Evolutionary conservation across 306 rosid species (phyloP).

Genomic region (Vachellia pachyceras): DNA sequence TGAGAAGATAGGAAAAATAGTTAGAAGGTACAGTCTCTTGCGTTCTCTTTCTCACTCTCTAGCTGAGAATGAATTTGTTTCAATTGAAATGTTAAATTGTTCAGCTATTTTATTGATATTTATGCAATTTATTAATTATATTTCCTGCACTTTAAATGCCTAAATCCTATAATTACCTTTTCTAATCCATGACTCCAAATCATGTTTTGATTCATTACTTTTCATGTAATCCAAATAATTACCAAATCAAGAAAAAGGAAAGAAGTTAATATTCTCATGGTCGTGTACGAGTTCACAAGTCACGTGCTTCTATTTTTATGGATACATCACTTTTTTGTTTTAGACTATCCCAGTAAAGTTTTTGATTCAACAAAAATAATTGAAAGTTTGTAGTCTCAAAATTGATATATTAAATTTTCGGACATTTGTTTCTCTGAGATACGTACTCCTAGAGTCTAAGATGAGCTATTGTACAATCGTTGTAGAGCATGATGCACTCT

Average conservation of each 20-base stretch:
- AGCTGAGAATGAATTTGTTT: neutral
- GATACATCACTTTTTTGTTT: neutral
- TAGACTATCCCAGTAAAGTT: neutral
- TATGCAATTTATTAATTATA: neutral
- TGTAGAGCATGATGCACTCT: neutral
- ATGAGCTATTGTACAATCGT: neutral
- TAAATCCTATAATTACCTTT: neutral
- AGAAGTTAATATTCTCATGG: neutral
- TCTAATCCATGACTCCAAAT: neutral
- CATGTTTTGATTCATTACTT: neutral
- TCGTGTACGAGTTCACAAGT: neutral
- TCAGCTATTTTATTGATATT: neutral
- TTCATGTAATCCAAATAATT: neutral
- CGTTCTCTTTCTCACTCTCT: neutral
- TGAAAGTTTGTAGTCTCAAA: neutral
- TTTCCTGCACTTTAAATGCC: neutral
- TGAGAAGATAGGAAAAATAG: slow-evolving; percentile 39
- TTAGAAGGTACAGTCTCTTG: neutral
- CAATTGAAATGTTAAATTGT: neutral
- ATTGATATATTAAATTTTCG: neutral
- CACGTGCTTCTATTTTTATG: neutral
- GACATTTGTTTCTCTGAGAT: neutral
- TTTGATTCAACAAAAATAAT: neutral
- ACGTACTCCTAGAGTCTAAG: too few relatives aligned
- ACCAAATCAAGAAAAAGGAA: neutral